Conservation (phyloP, 768 basidiomycete species). For the Kwoniella sp. region DNA sequence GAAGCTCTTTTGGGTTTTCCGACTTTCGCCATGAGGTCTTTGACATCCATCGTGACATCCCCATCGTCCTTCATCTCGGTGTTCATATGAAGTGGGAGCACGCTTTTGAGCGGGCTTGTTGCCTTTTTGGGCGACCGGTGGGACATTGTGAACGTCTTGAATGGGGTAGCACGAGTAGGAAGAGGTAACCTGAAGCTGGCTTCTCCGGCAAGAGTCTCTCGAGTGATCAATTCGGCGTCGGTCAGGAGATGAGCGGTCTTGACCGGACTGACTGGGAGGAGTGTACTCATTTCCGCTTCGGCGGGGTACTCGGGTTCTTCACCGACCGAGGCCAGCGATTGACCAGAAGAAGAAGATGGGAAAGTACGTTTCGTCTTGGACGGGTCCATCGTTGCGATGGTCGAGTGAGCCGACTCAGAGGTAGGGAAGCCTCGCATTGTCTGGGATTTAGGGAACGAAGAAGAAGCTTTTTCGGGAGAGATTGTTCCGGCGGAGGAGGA, state of each 20-base stretch:
- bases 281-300: conserved; percentile 15
- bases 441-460: neutral
- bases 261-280: conserved; percentile 26
- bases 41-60: conserved; percentile 41
- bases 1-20: conserved; percentile 35
- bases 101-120: conserved; percentile 13
- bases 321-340: conserved; percentile 27
- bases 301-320: conserved; percentile 24
- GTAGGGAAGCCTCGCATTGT: conserved; percentile 7
- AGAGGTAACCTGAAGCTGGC: conserved; percentile 11
- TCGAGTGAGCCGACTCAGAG: conserved; percentile 2
- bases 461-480: conserved; percentile 7
- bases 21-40: conserved; percentile 38
- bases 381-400: neutral
- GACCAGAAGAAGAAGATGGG: conserved; percentile 36
- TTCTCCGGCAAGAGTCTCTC: conserved; percentile 12
- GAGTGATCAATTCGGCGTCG: conserved; percentile 15
- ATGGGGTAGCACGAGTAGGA: conserved; percentile 2
- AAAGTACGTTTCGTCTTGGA: conserved; percentile 27
- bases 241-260: conserved; percentile 17
- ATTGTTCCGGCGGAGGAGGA: neutral
- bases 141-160: neutral
- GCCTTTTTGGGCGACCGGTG: conserved; percentile 4
- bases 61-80: neutral
- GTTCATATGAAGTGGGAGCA: neutral